Evolutionary conservation across 2,329 filamentous ascomycete species (phyloP).

Genomic region (Mycosphaerella sp.): DNA sequence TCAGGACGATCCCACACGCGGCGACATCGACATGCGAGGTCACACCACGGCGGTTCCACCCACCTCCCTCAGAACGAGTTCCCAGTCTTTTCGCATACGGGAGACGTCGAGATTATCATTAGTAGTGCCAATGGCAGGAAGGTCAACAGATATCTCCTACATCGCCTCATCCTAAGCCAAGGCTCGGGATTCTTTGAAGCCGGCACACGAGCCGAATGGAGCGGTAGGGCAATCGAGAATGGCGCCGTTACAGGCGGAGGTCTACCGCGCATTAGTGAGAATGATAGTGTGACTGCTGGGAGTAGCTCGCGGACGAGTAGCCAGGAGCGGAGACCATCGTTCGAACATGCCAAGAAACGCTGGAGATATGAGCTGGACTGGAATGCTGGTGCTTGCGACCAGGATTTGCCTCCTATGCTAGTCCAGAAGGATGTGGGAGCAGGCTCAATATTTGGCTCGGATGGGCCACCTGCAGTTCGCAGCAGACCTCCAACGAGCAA

Average conservation of each 20-base stretch:
- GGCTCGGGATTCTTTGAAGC: constrained; percentile 93
- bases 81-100: constrained; percentile 80
- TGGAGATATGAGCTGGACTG: constrained; percentile 89
- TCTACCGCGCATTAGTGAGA: constrained; percentile 26
- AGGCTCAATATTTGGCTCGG: constrained; percentile 28
- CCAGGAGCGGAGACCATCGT: constrained; percentile 32
- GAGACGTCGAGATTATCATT: constrained; percentile 87
- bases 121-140: constrained; percentile 54
- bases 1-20: constrained; percentile 53
- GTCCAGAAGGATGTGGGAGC: constrained; percentile 63
- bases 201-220: constrained; percentile 38
- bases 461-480: constrained; percentile 47
- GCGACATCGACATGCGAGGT: constrained; percentile 71
- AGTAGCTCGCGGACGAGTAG: constrained; percentile 37
- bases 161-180: constrained; percentile 78
- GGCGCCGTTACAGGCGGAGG: constrained; percentile 9
- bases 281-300: constrained; percentile 26
- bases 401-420: constrained; percentile 73
- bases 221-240: constrained; percentile 19
- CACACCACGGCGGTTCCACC: constrained; percentile 63
- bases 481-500: constrained; percentile 60
- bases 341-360: constrained; percentile 48
- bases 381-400: constrained; percentile 54
- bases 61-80: constrained; percentile 82
- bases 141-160: constrained; percentile 79